A percentile compares a stretch with the other conserved stretches of the same genome.
Evolutionary conservation across 495 filamentous ascomycete genomes (phyloP).

Genomic region (Recurvomyces mirabilis): DNA sequence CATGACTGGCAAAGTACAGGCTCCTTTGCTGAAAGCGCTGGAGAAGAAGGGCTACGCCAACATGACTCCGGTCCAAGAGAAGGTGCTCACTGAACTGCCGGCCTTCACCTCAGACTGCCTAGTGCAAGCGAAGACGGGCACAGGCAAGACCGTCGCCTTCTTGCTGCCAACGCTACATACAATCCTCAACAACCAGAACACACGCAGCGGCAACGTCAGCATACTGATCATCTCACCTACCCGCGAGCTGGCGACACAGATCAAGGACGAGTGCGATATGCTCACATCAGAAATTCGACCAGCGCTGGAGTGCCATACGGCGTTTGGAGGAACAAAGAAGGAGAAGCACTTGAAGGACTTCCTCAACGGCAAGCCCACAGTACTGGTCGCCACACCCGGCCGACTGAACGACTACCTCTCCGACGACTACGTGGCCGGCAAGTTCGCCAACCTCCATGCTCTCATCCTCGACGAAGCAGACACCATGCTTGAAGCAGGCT

Average conservation of each 20-base stretch:
- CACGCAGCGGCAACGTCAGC: slow-evolving; percentile 55
- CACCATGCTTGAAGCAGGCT: slow-evolving; percentile 80
- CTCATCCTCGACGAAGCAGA: slow-evolving; percentile 93
- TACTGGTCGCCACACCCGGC: slow-evolving; percentile 84
- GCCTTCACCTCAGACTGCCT: slow-evolving; percentile 50
- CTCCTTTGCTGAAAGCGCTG: slow-evolving; percentile 37
- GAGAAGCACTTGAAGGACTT: slow-evolving; percentile 46
- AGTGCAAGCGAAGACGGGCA: slow-evolving; percentile 37
- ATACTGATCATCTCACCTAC: slow-evolving; percentile 89
- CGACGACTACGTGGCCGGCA: slow-evolving; percentile 50
- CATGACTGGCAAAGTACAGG: slow-evolving; percentile 40
- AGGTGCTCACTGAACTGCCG: slow-evolving; percentile 42
- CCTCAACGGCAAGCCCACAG: slow-evolving; percentile 63
- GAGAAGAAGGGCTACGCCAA: slow-evolving; percentile 26
- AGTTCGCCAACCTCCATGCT: slow-evolving; percentile 56
- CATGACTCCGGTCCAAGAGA: slow-evolving; percentile 49
- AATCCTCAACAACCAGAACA: slow-evolving; percentile 39
- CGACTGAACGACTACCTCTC: slow-evolving; percentile 74
- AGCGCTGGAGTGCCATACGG: slow-evolving; percentile 59
- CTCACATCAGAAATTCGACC: slow-evolving; percentile 33
- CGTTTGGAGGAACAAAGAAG: slow-evolving; percentile 82
- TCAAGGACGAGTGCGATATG: slow-evolving; percentile 68
- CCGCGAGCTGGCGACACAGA: slow-evolving; percentile 88
- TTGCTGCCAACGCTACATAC: slow-evolving; percentile 31
- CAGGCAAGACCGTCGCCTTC: slow-evolving; percentile 37